phyloP scores from a whole-genome alignment of 2,329 filamentous ascomycete species.

The Ceratocystis ficicola region DNA sequence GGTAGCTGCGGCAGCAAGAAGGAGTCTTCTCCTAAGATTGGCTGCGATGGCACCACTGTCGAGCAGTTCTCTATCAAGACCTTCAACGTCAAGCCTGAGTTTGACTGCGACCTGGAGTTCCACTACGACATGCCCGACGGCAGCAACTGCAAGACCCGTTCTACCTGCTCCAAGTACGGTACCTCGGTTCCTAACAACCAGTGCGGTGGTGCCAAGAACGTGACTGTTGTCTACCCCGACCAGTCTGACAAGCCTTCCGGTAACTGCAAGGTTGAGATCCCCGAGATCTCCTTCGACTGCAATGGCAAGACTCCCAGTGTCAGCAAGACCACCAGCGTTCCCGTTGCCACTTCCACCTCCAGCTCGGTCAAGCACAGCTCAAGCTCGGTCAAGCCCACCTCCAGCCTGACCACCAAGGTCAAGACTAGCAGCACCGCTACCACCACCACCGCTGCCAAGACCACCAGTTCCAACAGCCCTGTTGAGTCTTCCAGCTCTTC shows the following conservation, averaged over 20 bases:
- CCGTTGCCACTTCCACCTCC: constrained; percentile 21
- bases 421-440: constrained; percentile 9
- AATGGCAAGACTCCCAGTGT: constrained; percentile 25
- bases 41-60: constrained; percentile 35
- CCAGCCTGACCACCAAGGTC: constrained; percentile 21
- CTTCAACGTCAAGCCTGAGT: constrained; percentile 61
- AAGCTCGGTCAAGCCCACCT: constrained; percentile 24
- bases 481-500: constrained; percentile 25
- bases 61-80: constrained; percentile 61
- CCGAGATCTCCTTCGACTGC: constrained; percentile 66
- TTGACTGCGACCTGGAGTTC: constrained; percentile 71
- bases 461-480: constrained; percentile 23
- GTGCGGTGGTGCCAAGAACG: constrained; percentile 80
- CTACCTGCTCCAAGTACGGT: constrained; percentile 53
- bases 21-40: constrained; percentile 46
- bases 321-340: constrained; percentile 10
- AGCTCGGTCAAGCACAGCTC: constrained; percentile 24
- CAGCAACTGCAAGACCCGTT: constrained; percentile 66
- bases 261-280: constrained; percentile 59
- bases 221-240: constrained; percentile 56
- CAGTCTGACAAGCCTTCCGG: constrained; percentile 45
- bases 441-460: constrained; percentile 5
- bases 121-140: constrained; percentile 79
- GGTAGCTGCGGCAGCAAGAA: constrained; percentile 40
- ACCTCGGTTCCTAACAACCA: constrained; percentile 68